Conservation (phyloP, 192 early-diverging fungal species). For the Linnemannia schmuckeri region DNA sequence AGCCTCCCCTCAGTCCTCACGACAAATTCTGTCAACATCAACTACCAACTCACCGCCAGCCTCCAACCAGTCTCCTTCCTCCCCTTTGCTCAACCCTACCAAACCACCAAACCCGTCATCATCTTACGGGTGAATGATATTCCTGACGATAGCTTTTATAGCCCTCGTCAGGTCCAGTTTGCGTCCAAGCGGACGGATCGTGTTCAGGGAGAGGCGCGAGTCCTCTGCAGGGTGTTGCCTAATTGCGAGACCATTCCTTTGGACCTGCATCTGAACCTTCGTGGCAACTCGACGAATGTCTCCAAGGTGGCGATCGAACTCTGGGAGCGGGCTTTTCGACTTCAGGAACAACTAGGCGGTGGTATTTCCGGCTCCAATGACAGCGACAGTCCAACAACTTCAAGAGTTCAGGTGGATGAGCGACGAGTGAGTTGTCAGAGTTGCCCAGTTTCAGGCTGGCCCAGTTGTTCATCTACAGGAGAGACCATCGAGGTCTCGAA, state of each 20-base stretch:
- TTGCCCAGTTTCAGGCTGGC: conserved; percentile 13
- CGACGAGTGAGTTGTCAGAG: conserved; percentile 21
- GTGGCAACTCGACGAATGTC: conserved; percentile 11
- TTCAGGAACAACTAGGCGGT: neutral
- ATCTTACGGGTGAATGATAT: neutral
- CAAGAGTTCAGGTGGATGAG: neutral
- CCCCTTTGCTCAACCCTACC: conserved; percentile 23
- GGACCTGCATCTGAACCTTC: conserved; percentile 11
- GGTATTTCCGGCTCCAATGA: too few species aligned
- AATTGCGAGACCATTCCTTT: conserved; percentile 13
- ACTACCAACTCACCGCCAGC: conserved; percentile 25
- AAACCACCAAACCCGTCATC: conserved; percentile 7
- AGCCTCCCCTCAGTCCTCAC: conserved; percentile 3
- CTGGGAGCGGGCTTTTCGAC: conserved; percentile 14
- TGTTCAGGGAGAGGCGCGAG: neutral
- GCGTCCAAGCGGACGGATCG: conserved; percentile 5
- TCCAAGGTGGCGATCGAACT: conserved; percentile 23
- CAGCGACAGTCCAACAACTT: too few species aligned
- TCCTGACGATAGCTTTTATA: neutral
- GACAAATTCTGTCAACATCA: conserved; percentile 16
- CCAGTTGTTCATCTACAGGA: neutral
- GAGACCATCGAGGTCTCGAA: conserved; percentile 9
- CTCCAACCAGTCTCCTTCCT: conserved; percentile 21
- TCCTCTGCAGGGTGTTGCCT: conserved; percentile 3
- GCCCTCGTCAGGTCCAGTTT: neutral